phyloP scores from a whole-genome alignment of 257 asterid genomes.

The Eucommia ulmoides region DNA sequence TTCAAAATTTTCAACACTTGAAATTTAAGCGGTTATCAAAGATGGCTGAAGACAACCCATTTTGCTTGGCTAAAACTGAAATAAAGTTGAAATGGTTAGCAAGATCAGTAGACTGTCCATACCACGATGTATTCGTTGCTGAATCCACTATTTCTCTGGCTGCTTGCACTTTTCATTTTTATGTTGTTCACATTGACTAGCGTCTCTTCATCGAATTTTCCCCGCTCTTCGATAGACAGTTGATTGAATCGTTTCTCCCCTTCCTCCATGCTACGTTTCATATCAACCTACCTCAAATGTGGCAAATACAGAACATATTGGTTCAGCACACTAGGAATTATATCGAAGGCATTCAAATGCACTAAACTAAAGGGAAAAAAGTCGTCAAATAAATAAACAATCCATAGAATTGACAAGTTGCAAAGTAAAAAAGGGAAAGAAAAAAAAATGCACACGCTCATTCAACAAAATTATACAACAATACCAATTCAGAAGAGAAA shows the following conservation, averaged over 20 bases:
- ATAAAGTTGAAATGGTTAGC: no score
- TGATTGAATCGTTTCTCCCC: constrained; percentile 77
- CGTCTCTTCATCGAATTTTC: constrained; percentile 96
- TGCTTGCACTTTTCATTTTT: constrained; percentile 48
- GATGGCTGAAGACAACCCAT: no score
- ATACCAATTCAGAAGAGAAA: background rate
- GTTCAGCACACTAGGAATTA: background rate
- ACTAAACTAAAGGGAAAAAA: background rate
- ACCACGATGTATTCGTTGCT: constrained; percentile 97
- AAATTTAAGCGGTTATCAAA: no score
- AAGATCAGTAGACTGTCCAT: constrained; percentile 16
- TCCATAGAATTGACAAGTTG: background rate
- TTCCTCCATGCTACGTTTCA: constrained; percentile 56
- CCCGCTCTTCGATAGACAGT: constrained; percentile 91
- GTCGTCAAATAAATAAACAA: background rate
- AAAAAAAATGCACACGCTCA: background rate
- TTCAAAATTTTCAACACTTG: no score
- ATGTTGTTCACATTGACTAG: constrained; percentile 82
- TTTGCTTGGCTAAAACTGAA: no score
- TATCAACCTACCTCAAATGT: constrained; percentile 53
- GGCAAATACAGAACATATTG: background rate
- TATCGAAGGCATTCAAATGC: background rate
- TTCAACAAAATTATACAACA: background rate
- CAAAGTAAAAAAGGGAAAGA: background rate
- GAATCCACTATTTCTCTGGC: constrained; percentile 48